These are phyloP conservation scores for Kurtzmaniella fragi DNA, from an alignment of 805 yeast species.

Conservation along the genomic window DNA sequence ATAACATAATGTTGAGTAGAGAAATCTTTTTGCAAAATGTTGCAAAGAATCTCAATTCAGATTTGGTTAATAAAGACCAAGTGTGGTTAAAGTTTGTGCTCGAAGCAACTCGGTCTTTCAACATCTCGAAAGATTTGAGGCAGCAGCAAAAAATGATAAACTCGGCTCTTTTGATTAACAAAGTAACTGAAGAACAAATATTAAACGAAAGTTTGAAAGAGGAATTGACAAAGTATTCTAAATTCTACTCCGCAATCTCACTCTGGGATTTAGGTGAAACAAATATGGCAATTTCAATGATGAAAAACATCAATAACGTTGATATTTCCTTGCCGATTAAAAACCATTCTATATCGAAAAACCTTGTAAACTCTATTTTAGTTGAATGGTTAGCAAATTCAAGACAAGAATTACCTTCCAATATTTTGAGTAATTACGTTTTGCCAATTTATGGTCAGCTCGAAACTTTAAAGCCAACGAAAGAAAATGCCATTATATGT, in stretches of 20 bases:
- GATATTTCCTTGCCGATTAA: conserved; percentile 9
- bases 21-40: conserved; percentile 31
- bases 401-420: conserved; percentile 58
- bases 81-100: conserved; percentile 14
- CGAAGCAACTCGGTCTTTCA: conserved; percentile 41
- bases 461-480: conserved; percentile 7
- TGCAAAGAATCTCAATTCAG: conserved; percentile 2
- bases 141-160: conserved; percentile 49
- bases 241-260: conserved; percentile 51
- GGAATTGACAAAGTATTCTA: conserved; percentile 18
- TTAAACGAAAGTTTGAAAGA: conserved; percentile 6
- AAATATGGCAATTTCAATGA: conserved; percentile 50
- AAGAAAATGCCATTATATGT: conserved; percentile 41
- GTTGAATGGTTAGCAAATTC: conserved; percentile 72
- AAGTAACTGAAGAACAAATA: conserved; percentile 22
- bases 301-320: conserved; percentile 24
- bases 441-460: conserved; percentile 32
- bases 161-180: conserved; percentile 41
- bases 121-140: conserved; percentile 25
- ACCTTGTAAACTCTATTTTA: conserved; percentile 36
- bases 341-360: conserved; percentile 11
- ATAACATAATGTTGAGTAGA: conserved; percentile 41
- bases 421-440: conserved; percentile 55
- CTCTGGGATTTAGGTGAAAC: conserved; percentile 63
- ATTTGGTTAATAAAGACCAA: neutral